Percentiles rank a stretch among this genome's conserved stretches.
Evolutionary conservation across 805 yeast genomes (phyloP).

Genomic region (Candida mattraensis): DNA sequence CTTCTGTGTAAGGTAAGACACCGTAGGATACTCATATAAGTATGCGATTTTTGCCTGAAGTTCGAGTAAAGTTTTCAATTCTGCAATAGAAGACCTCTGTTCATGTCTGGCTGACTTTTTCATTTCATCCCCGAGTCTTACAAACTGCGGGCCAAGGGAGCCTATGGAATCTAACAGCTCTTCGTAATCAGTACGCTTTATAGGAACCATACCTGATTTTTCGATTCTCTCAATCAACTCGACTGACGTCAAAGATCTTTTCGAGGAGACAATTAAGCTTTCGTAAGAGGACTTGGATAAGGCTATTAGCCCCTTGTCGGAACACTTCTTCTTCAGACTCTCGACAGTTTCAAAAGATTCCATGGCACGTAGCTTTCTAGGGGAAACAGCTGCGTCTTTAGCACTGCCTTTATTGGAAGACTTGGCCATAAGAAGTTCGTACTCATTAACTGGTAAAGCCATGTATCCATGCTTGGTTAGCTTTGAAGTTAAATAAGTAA

Average conservation of each 20-base stretch:
- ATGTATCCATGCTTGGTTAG: slow-evolving; percentile 27
- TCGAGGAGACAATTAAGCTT: slow-evolving; percentile 28
- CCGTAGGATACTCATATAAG: slow-evolving; percentile 27
- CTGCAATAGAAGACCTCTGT: slow-evolving; percentile 29
- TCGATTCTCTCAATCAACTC: slow-evolving; percentile 28
- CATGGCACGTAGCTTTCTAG: slow-evolving; percentile 13
- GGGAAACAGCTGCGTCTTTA: slow-evolving; percentile 17
- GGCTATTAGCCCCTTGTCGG: slow-evolving; percentile 27
- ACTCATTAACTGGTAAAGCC: slow-evolving; percentile 24
- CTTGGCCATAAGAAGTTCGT: slow-evolving; percentile 16
- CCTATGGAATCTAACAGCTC: slow-evolving; percentile 20
- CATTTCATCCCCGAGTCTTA: slow-evolving; percentile 11
- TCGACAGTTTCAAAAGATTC: slow-evolving; percentile 25
- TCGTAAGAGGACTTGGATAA: slow-evolving; percentile 28
- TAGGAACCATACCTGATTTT: slow-evolving; percentile 25
- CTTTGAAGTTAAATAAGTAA: slow-evolving; percentile 26
- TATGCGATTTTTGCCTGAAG: slow-evolving; percentile 18
- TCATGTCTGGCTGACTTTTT: slow-evolving; percentile 22
- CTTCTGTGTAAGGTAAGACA: slow-evolving; percentile 28
- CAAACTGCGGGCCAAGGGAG: slow-evolving; percentile 22
- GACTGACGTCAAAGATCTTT: slow-evolving; percentile 27
- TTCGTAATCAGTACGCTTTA: slow-evolving; percentile 20
- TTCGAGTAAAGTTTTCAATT: slow-evolving; percentile 21
- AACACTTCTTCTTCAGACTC: slow-evolving; percentile 25
- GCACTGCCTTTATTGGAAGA: slow-evolving; percentile 5